phyloP scores from a whole-genome alignment of 202 grass and related monocot genomes.

The Carex arenaria region DNA sequence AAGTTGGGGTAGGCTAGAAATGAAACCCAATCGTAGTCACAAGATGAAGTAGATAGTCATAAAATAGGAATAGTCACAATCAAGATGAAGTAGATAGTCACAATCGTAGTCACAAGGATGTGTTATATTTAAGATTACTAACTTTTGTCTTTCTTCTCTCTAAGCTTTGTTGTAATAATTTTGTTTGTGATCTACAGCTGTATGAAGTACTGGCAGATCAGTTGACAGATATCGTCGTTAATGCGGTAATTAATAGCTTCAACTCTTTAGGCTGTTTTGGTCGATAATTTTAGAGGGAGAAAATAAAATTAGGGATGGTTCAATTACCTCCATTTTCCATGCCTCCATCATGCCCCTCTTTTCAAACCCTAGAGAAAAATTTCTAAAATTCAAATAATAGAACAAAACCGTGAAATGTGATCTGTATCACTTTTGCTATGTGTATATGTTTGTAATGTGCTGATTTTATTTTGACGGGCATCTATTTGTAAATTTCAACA shows the following conservation, averaged over 20 bases:
- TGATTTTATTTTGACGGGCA: not conserved
- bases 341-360: not conserved
- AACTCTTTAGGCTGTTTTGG: not conserved
- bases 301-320: not conserved
- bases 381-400: not conserved
- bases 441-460: not conserved
- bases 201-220: constrained; percentile 94
- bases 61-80: no score
- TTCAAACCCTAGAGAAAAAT: not conserved
- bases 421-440: not conserved
- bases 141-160: not conserved
- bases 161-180: not conserved
- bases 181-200: constrained; percentile 44
- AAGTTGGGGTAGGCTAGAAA: no score
- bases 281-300: not conserved
- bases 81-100: no score
- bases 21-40: no score
- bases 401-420: not conserved
- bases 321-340: not conserved
- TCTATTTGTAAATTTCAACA: not conserved
- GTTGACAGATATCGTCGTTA: constrained; percentile 71
- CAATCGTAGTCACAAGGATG: not conserved
- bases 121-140: not conserved
- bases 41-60: no score
- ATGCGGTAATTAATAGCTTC: constrained; percentile 54